These are phyloP conservation scores for Inosperma sp. DNA, from an alignment of 768 basidiomycete species.

Conservation along the genomic window DNA sequence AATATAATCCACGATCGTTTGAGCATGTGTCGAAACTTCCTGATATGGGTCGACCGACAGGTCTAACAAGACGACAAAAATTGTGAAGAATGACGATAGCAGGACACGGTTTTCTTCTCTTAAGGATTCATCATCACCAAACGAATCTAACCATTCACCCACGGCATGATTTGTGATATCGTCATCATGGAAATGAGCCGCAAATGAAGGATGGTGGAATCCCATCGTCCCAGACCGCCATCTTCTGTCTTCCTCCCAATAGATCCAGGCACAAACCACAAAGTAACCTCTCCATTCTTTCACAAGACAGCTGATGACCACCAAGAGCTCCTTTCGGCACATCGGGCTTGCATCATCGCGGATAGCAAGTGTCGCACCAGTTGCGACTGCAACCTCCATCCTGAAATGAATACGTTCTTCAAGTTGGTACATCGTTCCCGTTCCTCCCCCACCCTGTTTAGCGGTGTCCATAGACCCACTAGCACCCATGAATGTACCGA, in stretches of 20 bases:
- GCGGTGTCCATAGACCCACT: slow-evolving; percentile 65
- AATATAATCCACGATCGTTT: slow-evolving; percentile 89
- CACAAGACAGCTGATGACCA: slow-evolving; percentile 88
- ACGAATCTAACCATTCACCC: slow-evolving; percentile 70
- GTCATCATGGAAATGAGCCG: slow-evolving; percentile 47
- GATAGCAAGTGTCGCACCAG: slow-evolving; percentile 80
- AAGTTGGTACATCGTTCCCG: slow-evolving; percentile 71
- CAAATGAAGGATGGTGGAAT: slow-evolving; percentile 23
- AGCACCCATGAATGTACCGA: slow-evolving; percentile 92
- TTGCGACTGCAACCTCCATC: slow-evolving; percentile 90
- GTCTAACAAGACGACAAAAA: slow-evolving; percentile 84
- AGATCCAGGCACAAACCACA: slow-evolving; percentile 93
- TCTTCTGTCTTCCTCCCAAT: slow-evolving; percentile 86
- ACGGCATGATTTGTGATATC: slow-evolving; percentile 70
- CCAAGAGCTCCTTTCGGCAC: slow-evolving; percentile 90
- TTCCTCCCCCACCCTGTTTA: slow-evolving; percentile 78
- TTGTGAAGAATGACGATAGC: slow-evolving; percentile 90
- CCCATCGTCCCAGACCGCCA: slow-evolving; percentile 44
- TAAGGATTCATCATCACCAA: slow-evolving; percentile 58
- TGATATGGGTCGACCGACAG: slow-evolving; percentile 90
- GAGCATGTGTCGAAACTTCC: slow-evolving; percentile 87
- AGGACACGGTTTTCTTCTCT: slow-evolving; percentile 78
- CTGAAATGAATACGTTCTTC: slow-evolving; percentile 78
- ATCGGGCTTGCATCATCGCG: slow-evolving; percentile 95
- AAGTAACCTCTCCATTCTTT: slow-evolving; percentile 97